Evolutionary conservation across 352 stramenopile species (phyloP).

Genomic region (Phytophthora sp.): DNA sequence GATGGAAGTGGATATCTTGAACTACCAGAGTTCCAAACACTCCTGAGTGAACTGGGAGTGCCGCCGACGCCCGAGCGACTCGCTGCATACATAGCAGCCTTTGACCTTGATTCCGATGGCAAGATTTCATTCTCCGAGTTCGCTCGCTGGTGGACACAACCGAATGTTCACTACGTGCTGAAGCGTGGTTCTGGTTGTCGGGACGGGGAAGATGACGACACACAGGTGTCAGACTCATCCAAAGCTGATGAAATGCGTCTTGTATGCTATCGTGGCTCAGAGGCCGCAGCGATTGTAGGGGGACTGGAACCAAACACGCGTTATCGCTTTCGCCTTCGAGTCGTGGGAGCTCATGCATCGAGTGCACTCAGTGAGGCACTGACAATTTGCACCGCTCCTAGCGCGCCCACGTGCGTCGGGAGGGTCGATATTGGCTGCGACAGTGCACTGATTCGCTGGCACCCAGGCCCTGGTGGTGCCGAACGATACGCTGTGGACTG

Average conservation of each 20-base stretch:
- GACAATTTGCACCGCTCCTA: slow-evolving; percentile 69
- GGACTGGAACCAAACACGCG: slow-evolving; percentile 85
- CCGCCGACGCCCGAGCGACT: slow-evolving; percentile 80
- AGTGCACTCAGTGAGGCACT: slow-evolving; percentile 81
- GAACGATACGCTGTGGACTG: slow-evolving; percentile 79
- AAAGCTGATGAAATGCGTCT: slow-evolving; percentile 55
- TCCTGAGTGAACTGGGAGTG: slow-evolving; percentile 89
- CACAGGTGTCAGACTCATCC: neutral
- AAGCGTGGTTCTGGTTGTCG: slow-evolving; percentile 62
- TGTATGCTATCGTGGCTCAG: slow-evolving; percentile 78
- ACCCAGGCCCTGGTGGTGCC: slow-evolving; percentile 72
- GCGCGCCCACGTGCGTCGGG: slow-evolving; percentile 57
- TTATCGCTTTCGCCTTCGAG: slow-evolving; percentile 86
- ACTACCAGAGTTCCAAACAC: slow-evolving; percentile 83
- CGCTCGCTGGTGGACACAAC: slow-evolving; percentile 85
- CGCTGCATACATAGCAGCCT: slow-evolving; percentile 80
- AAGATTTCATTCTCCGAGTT: slow-evolving; percentile 91
- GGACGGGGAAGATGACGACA: slow-evolving; percentile 9
- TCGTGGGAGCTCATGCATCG: slow-evolving; percentile 76
- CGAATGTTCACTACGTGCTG: slow-evolving; percentile 84
- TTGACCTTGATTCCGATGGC: slow-evolving; percentile 83
- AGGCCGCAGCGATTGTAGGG: slow-evolving; percentile 45
- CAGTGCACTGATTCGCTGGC: slow-evolving; percentile 79
- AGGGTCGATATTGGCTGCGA: slow-evolving; percentile 63
- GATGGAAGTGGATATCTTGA: slow-evolving; percentile 81